Conservation (phyloP, 176 grass and related monocot species). For the Zea luxurians region DNA sequence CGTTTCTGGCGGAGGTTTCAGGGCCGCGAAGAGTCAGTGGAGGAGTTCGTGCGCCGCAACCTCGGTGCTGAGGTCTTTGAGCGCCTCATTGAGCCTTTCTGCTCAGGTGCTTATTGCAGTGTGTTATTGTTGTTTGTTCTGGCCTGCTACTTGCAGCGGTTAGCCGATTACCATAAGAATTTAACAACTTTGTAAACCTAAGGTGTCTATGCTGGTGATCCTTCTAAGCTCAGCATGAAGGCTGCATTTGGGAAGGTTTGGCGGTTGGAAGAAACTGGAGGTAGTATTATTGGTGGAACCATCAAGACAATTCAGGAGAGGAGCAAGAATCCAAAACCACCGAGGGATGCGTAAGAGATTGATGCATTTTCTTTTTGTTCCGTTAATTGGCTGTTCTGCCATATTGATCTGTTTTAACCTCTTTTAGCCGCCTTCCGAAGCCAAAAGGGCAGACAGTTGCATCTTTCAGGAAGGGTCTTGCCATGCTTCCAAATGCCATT, state of each 20-base stretch:
- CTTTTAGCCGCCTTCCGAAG: slow-evolving; percentile 63
- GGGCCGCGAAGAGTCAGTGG: slow-evolving; percentile 87
- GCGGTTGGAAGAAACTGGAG: slow-evolving; percentile 71
- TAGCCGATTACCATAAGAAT: neutral
- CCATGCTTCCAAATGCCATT: slow-evolving; percentile 86
- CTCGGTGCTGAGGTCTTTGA: slow-evolving; percentile 92
- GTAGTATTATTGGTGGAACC: slow-evolving; percentile 90
- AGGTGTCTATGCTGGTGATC: slow-evolving; percentile 96
- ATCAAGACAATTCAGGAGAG: slow-evolving; percentile 90
- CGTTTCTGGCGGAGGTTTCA: slow-evolving; percentile 81
- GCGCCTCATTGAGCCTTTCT: slow-evolving; percentile 93
- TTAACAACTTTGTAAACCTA: slow-evolving; percentile 10
- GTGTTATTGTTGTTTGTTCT: slow-evolving; percentile 10
- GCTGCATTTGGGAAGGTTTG: slow-evolving; percentile 96
- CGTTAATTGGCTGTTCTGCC: neutral
- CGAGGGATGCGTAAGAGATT: slow-evolving; percentile 69
- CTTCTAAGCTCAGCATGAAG: slow-evolving; percentile 89
- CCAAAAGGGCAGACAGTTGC: slow-evolving; percentile 96
- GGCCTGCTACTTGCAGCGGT: neutral
- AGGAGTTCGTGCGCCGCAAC: slow-evolving; percentile 94
- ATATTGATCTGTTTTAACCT: slow-evolving; percentile 15
- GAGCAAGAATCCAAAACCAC: slow-evolving; percentile 58
- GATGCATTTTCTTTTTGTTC: slow-evolving; percentile 12
- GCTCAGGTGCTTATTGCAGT: slow-evolving; percentile 58
- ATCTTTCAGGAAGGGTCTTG: slow-evolving; percentile 90